Percentiles rank a stretch among this genome's conserved stretches.
Conservation (phyloP, 176 grass and related monocot species). For the Oryza glaberrima region DNA sequence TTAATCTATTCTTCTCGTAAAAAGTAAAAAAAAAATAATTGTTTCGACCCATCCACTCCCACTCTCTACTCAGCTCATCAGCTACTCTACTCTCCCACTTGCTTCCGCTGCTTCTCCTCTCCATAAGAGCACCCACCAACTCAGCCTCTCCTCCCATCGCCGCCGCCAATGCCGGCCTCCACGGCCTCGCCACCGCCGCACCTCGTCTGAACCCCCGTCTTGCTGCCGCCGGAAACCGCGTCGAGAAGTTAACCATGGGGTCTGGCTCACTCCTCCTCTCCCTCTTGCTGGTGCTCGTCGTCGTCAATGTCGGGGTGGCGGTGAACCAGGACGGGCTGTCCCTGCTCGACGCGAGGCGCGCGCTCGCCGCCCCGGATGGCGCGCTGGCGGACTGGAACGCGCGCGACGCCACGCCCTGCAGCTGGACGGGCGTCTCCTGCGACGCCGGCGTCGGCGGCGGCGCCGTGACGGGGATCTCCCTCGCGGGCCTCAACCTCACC, state of each 20-base stretch:
- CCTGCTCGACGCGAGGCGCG: constrained; percentile 66
- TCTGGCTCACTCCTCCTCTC: constrained; percentile 11
- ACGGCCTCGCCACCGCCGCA: not conserved
- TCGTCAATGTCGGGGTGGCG: not conserved
- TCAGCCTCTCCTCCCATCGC: not conserved
- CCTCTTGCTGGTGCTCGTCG: constrained; percentile 9
- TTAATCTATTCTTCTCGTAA: constrained; percentile 5
- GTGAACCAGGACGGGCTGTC: constrained; percentile 61
- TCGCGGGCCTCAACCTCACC: constrained; percentile 30
- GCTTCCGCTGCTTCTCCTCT: not conserved
- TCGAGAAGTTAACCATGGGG: not conserved
- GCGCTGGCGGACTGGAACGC: constrained; percentile 56
- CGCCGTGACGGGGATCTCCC: constrained; percentile 43
- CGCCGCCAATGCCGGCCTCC: constrained; percentile 14
- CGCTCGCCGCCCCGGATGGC: constrained; percentile 24
- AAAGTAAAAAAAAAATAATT: not conserved
- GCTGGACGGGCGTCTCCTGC: constrained; percentile 70
- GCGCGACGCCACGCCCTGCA: constrained; percentile 59
- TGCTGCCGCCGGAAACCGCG: not conserved
- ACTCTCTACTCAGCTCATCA: not conserved
- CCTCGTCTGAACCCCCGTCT: not conserved
- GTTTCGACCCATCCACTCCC: not conserved
- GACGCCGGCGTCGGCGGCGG: not conserved
- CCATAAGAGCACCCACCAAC: constrained; percentile 37
- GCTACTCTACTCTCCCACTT: constrained; percentile 19